Conservation (phyloP, 257 asterid species). For the Phtheirospermum japonicum region DNA sequence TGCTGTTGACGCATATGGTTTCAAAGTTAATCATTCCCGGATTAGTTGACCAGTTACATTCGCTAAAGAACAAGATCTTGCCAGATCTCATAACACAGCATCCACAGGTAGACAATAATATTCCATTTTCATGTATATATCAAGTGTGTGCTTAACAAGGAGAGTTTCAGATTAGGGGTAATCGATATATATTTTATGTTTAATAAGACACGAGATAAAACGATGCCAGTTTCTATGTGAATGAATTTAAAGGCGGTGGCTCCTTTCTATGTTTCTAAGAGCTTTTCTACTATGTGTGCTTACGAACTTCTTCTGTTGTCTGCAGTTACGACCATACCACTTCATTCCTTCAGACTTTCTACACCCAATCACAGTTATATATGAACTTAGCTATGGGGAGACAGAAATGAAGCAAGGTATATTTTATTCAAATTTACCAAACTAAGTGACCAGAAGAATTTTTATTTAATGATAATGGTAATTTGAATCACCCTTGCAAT, state of each 20-base stretch:
- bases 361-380: conserved; percentile 73
- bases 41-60: conserved; percentile 66
- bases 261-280: conserved; percentile 6
- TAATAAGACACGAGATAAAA: conserved; percentile 12
- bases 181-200: background rate
- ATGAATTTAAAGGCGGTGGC: conserved; percentile 12
- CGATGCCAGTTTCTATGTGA: conserved; percentile 11
- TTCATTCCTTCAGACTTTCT: conserved; percentile 76
- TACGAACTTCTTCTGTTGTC: conserved; percentile 29
- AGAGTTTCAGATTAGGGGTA: conserved; percentile 5
- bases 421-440: conserved; percentile 18
- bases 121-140: conserved; percentile 14
- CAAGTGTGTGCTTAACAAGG: background rate
- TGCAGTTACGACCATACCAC: conserved; percentile 85
- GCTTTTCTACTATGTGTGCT: conserved; percentile 16
- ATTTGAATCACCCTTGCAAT: conserved; percentile 16
- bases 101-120: conserved; percentile 52
- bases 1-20: conserved; percentile 47
- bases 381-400: conserved; percentile 93
- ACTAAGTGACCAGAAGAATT: conserved; percentile 1
- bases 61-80: conserved; percentile 58
- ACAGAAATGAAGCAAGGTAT: conserved; percentile 92
- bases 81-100: conserved; percentile 53
- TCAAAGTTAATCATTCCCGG: conserved; percentile 83
- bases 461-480: background rate